phyloP scores from a whole-genome alignment of 2,329 filamentous ascomycete genomes.

The Paramyrothecium roridum region DNA sequence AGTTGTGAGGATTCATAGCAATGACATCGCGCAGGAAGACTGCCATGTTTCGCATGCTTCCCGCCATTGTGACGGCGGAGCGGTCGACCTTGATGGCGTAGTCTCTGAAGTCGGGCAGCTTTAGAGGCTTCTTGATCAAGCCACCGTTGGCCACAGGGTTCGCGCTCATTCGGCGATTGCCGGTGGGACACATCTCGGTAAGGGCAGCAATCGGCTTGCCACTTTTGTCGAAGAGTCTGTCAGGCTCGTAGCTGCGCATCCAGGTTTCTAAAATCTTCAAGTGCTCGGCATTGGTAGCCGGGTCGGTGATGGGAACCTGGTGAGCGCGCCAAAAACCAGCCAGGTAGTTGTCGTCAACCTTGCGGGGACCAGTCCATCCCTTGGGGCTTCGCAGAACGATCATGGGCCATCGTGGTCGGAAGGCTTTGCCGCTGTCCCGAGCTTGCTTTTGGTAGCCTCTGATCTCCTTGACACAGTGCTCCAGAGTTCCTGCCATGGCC shows the following conservation, averaged over 20 bases:
- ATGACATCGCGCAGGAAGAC: slow-evolving; percentile 66
- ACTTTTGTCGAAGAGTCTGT: slow-evolving; percentile 63
- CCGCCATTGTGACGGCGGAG: slow-evolving; percentile 52
- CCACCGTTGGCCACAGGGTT: slow-evolving; percentile 76
- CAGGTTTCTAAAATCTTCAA: slow-evolving; percentile 69
- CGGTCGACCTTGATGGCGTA: slow-evolving; percentile 63
- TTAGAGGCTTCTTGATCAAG: slow-evolving; percentile 61
- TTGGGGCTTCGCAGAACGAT: slow-evolving; percentile 74
- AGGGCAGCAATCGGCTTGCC: slow-evolving; percentile 64
- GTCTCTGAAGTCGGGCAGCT: slow-evolving; percentile 66
- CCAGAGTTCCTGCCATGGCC: slow-evolving; percentile 74
- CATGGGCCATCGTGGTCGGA: slow-evolving; percentile 76
- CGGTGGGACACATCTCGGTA: slow-evolving; percentile 60
- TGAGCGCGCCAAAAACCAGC: slow-evolving; percentile 78
- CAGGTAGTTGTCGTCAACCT: slow-evolving; percentile 67
- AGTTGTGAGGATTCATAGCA: slow-evolving; percentile 60
- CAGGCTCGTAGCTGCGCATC: slow-evolving; percentile 75
- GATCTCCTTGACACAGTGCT: slow-evolving; percentile 70
- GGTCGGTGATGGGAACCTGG: slow-evolving; percentile 73
- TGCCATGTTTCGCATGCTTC: slow-evolving; percentile 70
- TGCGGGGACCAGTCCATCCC: slow-evolving; percentile 74
- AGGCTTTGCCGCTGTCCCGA: slow-evolving; percentile 65
- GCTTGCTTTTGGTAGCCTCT: slow-evolving; percentile 66
- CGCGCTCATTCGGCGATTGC: slow-evolving; percentile 69
- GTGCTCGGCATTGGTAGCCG: slow-evolving; percentile 61